These are phyloP conservation scores for Lentithecium fluviatile DNA, from an alignment of 495 filamentous ascomycete species.

Conservation along the genomic window DNA sequence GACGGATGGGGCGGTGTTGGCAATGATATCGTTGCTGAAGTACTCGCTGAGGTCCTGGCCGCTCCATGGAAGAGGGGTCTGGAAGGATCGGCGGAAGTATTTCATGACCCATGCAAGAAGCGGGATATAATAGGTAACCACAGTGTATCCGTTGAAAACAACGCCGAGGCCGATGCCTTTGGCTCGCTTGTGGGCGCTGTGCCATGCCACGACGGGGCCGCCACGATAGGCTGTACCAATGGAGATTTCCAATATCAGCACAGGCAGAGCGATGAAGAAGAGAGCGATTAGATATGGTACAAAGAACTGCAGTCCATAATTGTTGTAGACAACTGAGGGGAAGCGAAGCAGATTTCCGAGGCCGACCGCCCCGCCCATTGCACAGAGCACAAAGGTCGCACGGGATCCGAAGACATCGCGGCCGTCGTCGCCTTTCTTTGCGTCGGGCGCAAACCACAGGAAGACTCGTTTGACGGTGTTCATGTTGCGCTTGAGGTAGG, in stretches of 20 bases:
- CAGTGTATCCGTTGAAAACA: slow-evolving; percentile 43
- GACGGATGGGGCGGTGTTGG: slow-evolving; percentile 39
- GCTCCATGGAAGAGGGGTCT: slow-evolving; percentile 45
- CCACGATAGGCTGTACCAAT: slow-evolving; percentile 48
- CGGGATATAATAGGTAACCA: slow-evolving; percentile 44
- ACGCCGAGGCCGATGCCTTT: slow-evolving; percentile 45
- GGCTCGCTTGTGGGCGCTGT: slow-evolving; percentile 43
- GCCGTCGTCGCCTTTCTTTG: slow-evolving; percentile 17
- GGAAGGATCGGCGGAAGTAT: slow-evolving; percentile 47
- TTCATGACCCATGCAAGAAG: slow-evolving; percentile 49
- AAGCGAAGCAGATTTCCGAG: slow-evolving; percentile 23
- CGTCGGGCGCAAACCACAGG: slow-evolving; percentile 10
- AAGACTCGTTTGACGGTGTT: no score
- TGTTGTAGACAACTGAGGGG: slow-evolving; percentile 25
- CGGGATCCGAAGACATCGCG: slow-evolving; percentile 23
- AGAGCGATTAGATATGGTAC: slow-evolving; percentile 24
- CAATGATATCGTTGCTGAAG: slow-evolving; percentile 41
- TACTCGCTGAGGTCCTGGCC: slow-evolving; percentile 41
- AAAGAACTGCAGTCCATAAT: slow-evolving; percentile 29
- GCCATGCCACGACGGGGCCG: slow-evolving; percentile 45
- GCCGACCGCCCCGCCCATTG: slow-evolving; percentile 17
- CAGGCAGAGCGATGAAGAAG: slow-evolving; percentile 19
- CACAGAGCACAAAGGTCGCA: slow-evolving; percentile 18
- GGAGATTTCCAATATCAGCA: slow-evolving; percentile 37
- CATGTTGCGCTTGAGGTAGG: no score